Base-by-base conservation (phyloP, 768 basidiomycete genomes). In the Tricholoma saponaceum region DNA sequence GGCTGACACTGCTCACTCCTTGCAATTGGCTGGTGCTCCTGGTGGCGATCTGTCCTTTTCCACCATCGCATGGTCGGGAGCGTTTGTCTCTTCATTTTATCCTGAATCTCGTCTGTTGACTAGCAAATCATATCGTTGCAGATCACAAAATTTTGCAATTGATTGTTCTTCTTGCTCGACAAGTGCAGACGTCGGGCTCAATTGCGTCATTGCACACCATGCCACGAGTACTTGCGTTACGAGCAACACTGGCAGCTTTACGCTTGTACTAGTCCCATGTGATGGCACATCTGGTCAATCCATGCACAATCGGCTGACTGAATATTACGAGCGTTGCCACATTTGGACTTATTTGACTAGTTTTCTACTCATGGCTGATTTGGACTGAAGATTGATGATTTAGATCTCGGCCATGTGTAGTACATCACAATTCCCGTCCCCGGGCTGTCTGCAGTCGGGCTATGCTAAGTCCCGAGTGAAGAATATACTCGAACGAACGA, bases 121-220 rank as follows among this genome's bases (percentile, higher is more conserved):
- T n/a, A 13, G 1, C 16, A n/a, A 37, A 41, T 35, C 8, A n/a
- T n/a, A n/a, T 35, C 16, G n/a, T 7, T 25, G 16, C 14, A 57
- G 56, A 39, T 52, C 50, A 10, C 56, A 57, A 22, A 51, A 57
- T 14, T 57, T 57, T n/a, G 28, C 41, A 12, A 46, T 57, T 22
- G n/a, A 18, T 12, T 52, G 56, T 22, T 14, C 18, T 23, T 43
- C 43, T 13, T 58, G 57, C 33, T 32, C 39, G 0, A 26, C 13
- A 26, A 37, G 22, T 35, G 12, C 20, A 14, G 35, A 33, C 20
- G 26, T 49, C 4, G 51, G 57, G 28, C 9, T 28, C 2, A 14
- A 22, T 20, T 58, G 57, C 23, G 41, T 46, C 9, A 46, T 58
- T 32, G 33, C 35, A 14, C 57, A 58, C 30, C 44, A 26, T 14